Conservation (phyloP, 2,329 filamentous ascomycete species). For the Venturia effusa region DNA sequence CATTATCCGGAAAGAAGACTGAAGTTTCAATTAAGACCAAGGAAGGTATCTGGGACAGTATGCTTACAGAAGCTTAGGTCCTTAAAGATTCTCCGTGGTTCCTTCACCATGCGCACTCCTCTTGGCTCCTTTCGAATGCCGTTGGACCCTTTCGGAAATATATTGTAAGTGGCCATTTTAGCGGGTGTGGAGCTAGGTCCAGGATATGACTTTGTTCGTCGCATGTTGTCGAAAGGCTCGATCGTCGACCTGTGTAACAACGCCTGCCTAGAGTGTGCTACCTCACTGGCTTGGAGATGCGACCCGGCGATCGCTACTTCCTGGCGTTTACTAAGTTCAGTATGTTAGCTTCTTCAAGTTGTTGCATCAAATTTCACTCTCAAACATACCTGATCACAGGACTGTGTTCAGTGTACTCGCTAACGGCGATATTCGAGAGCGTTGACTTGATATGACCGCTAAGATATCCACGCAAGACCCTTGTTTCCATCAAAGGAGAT, state of each 20-base stretch:
- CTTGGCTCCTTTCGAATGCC: not conserved
- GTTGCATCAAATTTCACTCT: not conserved
- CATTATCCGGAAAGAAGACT: slow-evolving; percentile 68
- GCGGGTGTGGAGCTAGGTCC: not conserved
- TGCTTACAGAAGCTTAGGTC: slow-evolving; percentile 22
- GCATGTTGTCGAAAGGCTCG: not conserved
- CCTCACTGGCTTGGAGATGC: not conserved
- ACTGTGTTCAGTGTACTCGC: not conserved
- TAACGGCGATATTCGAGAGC: not conserved
- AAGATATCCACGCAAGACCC: too few relatives aligned
- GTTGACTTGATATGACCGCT: not conserved
- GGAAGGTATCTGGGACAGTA: not conserved
- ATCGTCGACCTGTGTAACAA: not conserved
- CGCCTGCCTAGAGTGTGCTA: not conserved
- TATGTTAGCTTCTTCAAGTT: not conserved
- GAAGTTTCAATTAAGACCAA: not conserved
- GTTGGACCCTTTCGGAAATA: not conserved
- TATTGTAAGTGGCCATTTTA: not conserved
- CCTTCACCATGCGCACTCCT: slow-evolving; percentile 17
- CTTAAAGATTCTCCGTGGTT: slow-evolving; percentile 23
- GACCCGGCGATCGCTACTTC: not conserved
- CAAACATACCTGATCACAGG: not conserved
- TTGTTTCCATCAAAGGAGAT: too few relatives aligned
- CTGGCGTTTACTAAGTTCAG: not conserved
- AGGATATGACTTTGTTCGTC: not conserved